Conservation (phyloP, 2,329 filamentous ascomycete species). For the Phialemoniopsis sp. region DNA sequence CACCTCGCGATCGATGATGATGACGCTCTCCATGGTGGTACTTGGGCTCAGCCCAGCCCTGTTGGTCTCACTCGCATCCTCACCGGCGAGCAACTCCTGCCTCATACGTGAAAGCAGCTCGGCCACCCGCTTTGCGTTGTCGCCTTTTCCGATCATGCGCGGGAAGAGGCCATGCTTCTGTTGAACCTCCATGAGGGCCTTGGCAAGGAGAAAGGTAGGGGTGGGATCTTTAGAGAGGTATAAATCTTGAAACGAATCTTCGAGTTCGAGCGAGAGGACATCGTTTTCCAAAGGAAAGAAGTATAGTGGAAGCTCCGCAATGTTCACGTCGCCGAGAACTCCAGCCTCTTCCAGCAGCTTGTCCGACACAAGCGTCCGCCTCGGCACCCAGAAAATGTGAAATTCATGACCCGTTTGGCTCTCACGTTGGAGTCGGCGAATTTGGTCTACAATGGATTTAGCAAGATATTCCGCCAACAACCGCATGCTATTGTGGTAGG, state of each 20-base stretch:
- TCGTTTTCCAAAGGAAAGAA: slow-evolving; percentile 93
- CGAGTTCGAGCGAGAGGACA: slow-evolving; percentile 83
- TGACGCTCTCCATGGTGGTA: slow-evolving; percentile 80
- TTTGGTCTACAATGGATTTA: slow-evolving; percentile 70
- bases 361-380: slow-evolving; percentile 87
- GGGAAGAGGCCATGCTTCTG: slow-evolving; percentile 90
- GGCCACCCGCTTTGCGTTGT: slow-evolving; percentile 84
- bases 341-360: slow-evolving; percentile 89
- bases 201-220: slow-evolving; percentile 82
- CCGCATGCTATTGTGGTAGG: no score
- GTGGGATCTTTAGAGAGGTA: slow-evolving; percentile 90
- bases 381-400: slow-evolving; percentile 92
- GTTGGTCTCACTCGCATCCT: slow-evolving; percentile 60
- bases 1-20: slow-evolving; percentile 92
- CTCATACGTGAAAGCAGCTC: slow-evolving; percentile 89
- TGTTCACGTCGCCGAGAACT: slow-evolving; percentile 86
- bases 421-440: slow-evolving; percentile 83
- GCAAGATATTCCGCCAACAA: slow-evolving; percentile 51
- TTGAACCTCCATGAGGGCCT: slow-evolving; percentile 91
- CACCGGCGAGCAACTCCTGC: slow-evolving; percentile 78
- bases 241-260: slow-evolving; percentile 80
- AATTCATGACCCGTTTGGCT: slow-evolving; percentile 92
- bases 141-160: slow-evolving; percentile 90
- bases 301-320: slow-evolving; percentile 80
- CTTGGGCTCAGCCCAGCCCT: slow-evolving; percentile 76